phyloP scores from a whole-genome alignment of 1,284 basidiomycete species.

The Filobasidium uniguttulatum region DNA sequence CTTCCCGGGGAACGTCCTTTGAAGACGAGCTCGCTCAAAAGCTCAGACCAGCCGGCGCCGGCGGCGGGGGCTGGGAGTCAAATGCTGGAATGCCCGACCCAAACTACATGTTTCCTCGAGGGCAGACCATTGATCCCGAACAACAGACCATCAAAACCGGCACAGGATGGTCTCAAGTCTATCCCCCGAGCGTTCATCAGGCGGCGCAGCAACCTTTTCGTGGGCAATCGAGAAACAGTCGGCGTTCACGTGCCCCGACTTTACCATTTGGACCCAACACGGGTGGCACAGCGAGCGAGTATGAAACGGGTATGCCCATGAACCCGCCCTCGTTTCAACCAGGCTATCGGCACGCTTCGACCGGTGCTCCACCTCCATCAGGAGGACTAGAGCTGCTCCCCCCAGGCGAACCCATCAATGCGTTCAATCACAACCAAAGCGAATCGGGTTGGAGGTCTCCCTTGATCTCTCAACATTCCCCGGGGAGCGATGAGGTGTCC shows the following conservation, averaged over 20 bases:
- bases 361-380: conserved; percentile 1
- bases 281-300: background rate
- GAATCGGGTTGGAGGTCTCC: conserved; percentile 11
- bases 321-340: background rate
- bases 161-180: background rate
- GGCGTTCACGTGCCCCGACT: background rate
- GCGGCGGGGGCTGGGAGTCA: background rate
- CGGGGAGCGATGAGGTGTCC: conserved; percentile 6
- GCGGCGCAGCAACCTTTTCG: background rate
- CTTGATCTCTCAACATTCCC: conserved; percentile 3
- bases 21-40: background rate
- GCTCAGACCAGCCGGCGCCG: background rate
- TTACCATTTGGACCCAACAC: background rate
- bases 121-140: background rate
- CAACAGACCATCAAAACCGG: background rate
- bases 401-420: background rate
- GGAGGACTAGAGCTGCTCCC: background rate
- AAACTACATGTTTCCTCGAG: background rate
- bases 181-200: background rate
- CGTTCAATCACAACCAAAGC: too few relatives aligned
- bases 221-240: background rate
- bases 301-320: background rate
- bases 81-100: background rate
- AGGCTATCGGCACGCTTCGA: too few relatives aligned
- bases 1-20: background rate